These are phyloP conservation scores for Epichloe sylvatica DNA, from an alignment of 2,329 filamentous ascomycete genomes.

Conservation along the genomic window DNA sequence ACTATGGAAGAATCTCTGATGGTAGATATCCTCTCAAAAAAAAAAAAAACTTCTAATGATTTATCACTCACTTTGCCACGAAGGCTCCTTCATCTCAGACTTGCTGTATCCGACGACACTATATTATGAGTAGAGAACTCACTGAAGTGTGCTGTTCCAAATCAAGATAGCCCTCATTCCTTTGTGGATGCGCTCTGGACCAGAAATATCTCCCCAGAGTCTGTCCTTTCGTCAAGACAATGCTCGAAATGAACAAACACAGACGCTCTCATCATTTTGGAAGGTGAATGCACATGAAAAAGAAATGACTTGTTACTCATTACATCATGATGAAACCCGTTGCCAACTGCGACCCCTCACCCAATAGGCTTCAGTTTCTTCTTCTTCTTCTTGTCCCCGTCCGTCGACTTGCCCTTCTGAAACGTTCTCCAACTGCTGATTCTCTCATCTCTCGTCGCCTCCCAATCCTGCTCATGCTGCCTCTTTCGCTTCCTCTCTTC, in stretches of 20 bases:
- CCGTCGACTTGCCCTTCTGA: slow-evolving; percentile 55
- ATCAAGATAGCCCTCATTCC: no score
- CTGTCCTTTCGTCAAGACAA: no score
- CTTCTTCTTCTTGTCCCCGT: slow-evolving; percentile 45
- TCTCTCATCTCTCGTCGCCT: slow-evolving; percentile 75
- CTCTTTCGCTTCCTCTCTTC: slow-evolving; percentile 72
- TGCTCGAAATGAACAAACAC: no score
- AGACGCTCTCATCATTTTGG: no score
- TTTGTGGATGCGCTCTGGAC: no score
- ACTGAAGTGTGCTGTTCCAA: no score
- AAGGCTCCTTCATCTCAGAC: no score
- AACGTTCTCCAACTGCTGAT: slow-evolving; percentile 93
- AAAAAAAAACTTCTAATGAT: slow-evolving; percentile 19
- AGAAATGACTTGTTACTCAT: background rate
- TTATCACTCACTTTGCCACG: no score
- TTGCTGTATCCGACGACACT: no score
- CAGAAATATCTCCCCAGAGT: no score
- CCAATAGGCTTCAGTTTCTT: slow-evolving; percentile 57
- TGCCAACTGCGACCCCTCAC: slow-evolving; percentile 13
- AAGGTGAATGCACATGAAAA: background rate
- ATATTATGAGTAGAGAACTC: no score
- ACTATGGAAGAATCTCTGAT: slow-evolving; percentile 13
- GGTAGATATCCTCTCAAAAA: slow-evolving; percentile 4
- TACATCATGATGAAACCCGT: background rate
- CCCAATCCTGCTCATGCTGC: slow-evolving; percentile 91